Conservation (phyloP, 208 protist genomes). For the Spongospora subterranea region DNA sequence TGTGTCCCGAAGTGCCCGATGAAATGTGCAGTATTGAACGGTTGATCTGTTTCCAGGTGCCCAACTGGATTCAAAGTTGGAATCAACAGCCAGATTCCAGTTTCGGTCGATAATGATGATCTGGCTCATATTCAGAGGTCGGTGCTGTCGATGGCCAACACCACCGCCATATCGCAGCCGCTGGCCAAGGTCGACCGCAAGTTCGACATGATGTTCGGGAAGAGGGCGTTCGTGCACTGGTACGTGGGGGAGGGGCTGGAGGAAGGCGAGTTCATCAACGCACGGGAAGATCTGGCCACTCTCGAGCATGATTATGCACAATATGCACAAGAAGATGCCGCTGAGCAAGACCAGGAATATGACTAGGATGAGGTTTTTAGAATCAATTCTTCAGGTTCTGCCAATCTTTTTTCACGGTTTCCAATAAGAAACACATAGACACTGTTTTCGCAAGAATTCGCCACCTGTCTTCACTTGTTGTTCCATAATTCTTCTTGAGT, state of each 20-base stretch:
- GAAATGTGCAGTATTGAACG: no score
- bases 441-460: no score
- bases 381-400: no score
- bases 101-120: conserved; percentile 77
- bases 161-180: conserved; percentile 78
- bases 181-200: conserved; percentile 76
- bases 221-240: conserved; percentile 82
- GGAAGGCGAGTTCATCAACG: conserved; percentile 80
- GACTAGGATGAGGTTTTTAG: no score
- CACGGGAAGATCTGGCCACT: conserved; percentile 76
- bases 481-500: no score
- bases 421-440: no score
- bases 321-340: neutral
- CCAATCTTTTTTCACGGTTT: no score
- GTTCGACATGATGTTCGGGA: conserved; percentile 79
- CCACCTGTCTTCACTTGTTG: no score
- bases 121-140: conserved; percentile 76
- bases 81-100: conserved; percentile 75
- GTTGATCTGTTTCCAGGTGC: no score
- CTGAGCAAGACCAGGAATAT: neutral
- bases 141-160: conserved; percentile 76
- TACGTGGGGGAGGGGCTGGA: conserved; percentile 83
- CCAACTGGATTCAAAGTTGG: conserved; percentile 94
- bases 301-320: conserved; percentile 73
- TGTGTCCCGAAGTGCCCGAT: neutral